Conservation (phyloP, 768 basidiomycete genomes). For the Trametes gibbosa region DNA sequence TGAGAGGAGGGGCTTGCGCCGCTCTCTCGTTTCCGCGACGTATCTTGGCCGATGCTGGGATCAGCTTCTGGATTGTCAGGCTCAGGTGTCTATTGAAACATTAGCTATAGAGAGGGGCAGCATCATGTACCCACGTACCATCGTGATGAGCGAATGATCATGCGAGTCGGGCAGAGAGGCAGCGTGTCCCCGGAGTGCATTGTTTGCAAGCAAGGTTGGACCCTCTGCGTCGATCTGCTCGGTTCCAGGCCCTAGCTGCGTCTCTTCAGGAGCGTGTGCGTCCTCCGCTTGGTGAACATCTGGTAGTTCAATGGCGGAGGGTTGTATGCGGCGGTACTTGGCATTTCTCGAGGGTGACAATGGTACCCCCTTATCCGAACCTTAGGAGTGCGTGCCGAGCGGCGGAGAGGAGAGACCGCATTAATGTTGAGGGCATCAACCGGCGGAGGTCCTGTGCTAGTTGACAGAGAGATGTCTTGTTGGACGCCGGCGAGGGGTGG, state of each 20-base stretch:
- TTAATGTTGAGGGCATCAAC: not conserved
- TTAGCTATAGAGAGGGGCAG: not conserved
- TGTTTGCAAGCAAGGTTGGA: no score
- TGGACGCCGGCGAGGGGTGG: not conserved
- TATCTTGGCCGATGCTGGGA: not conserved
- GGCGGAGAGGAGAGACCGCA: not conserved
- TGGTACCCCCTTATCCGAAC: conserved; percentile 3
- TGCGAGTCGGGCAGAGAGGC: not conserved
- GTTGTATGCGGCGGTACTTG: not conserved
- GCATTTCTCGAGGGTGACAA: not conserved
- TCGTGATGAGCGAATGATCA: conserved; percentile 1
- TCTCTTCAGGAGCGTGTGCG: no score
- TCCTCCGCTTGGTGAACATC: no score
- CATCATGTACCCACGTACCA: conserved; percentile 1
- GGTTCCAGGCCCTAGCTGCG: no score
- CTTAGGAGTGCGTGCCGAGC: conserved; percentile 8
- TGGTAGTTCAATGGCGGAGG: no score
- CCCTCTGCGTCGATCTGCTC: no score
- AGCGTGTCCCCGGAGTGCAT: no score
- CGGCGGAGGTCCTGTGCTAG: no score
- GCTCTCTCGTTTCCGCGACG: conserved; percentile 7
- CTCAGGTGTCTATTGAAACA: conserved; percentile 4
- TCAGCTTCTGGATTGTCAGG: not conserved
- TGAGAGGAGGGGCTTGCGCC: conserved; percentile 7
- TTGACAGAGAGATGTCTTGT: no score